Evolutionary conservation across 2,329 filamentous ascomycete species (phyloP), one percentile per base, ranked within the genome.

Genomic region (Xylariaceae sp.): DNA sequence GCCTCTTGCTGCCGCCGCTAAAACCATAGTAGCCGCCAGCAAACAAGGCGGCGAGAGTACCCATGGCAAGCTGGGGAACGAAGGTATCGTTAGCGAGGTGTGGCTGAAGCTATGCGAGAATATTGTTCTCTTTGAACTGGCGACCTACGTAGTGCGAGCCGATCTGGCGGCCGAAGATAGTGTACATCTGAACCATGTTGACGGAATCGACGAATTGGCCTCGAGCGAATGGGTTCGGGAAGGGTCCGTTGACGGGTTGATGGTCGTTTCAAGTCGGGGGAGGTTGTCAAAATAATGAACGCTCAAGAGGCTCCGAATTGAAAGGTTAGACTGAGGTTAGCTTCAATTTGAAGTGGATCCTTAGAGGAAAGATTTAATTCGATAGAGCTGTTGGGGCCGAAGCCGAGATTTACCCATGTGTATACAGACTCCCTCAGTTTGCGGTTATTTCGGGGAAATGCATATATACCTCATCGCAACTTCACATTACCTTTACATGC

Each of bases 61-160:
- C 81, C 71, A 86, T 84, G 68, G 83, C 79, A 63, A 86, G 78
- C 83, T 86, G 62, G 32, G 52, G 51, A 44, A 44, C n/a, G 10
- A 47, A 48, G 43, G 32, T 23, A 56, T 60, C 9, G 23, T 26
- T 58, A 60, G 52, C 40, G 52, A 40, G 7, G 40, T 20, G 12
- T 48, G 4, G 29, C 20, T 52, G n/a, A n/a, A 3, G 21, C 20
- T 20, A 19, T 5, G 19, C 42, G 59, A 51, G 48, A 29, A 21
- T 40, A 32, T 29, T 32, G 29, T 32, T 18, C 57, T 43, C 52
- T 48, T 53, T 53, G 45, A 62, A 37, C 5, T 3, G 59, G 56
- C 32, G 52, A 80, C 83, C 70, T 67, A 86, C 83, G 75, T 83
- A 79, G 77, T 86, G 83, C 61, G 83, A 83, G 76, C 77, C 83